Base-by-base conservation (phyloP, 306 rosid species). In the Ammopiptanthus mongolicus region DNA sequence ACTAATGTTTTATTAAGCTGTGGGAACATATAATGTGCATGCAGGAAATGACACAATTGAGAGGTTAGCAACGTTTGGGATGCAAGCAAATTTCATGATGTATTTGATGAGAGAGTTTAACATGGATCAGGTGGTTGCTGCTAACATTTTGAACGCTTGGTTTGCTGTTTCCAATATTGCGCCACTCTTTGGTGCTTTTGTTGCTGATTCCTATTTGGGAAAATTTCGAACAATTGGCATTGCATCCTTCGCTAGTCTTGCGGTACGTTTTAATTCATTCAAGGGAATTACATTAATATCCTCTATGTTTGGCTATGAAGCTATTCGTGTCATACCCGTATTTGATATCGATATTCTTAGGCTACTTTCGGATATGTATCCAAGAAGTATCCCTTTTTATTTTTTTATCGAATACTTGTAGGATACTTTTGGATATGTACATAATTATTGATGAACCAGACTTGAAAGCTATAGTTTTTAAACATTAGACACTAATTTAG, bases 11-110 rank as follows among this genome's bases (percentile, higher is more conserved):
- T 11, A 67, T 17, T 13, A 31, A 57, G 31, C 0, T 58, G 7
- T 11, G 18, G 12, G 5, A 22, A 5, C 3, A 17, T n/a, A 31
- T 22, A 47, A 18, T 69, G 18, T 69, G 18, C n/a, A n/a, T n/a
- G 82, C 68, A 87, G 90, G 90, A 22, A 87, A 81, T 69, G 91
- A 85, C 69, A 81, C 87, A 2, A 22, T 59, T n/a, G 89, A 88
- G 81, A 88, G 83, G 81, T 63, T 88, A 71, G 89, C 89, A 17
- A 65, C 89, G 0, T 78, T 3, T 63, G 89, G 89, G 52, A 39
- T 88, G 78, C 78, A 78, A 56, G 73, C 83, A 25, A 88, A 85
- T 21, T 81, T 88, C 12, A 69, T 83, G 68, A 84, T 88, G 63
- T 88, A 88, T 53, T 48, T 85, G 76, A 75, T 76, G 78, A 78